Percentiles rank a stretch among this genome's conserved stretches.
These are phyloP conservation scores for Leccinum disarticulatum DNA, from an alignment of 768 basidiomycete genomes.

Conservation along the genomic window DNA sequence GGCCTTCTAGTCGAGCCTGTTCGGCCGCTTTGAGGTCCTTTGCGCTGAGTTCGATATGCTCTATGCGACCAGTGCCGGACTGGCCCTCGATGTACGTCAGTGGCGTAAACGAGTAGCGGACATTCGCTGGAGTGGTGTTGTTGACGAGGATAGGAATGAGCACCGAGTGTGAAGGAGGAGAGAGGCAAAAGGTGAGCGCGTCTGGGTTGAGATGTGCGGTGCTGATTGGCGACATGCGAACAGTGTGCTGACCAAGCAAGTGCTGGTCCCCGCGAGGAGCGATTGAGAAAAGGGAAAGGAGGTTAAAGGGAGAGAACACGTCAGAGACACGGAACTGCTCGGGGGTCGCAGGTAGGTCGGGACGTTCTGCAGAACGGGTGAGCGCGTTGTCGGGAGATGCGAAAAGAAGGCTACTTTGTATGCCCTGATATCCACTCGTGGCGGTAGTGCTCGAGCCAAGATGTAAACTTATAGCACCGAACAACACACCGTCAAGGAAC, in stretches of 20 bases:
- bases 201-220: constrained; percentile 88
- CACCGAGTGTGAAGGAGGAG: constrained; percentile 50
- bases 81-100: constrained; percentile 49
- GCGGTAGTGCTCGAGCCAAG: constrained; percentile 30
- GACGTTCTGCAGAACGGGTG: constrained; percentile 27
- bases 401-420: constrained; percentile 33
- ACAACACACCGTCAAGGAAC: constrained; percentile 67
- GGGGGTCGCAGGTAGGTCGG: constrained; percentile 42
- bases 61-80: constrained; percentile 44
- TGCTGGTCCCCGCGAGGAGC: constrained; percentile 49
- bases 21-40: constrained; percentile 72
- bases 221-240: constrained; percentile 90
- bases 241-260: constrained; percentile 84
- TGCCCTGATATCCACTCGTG: constrained; percentile 18
- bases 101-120: constrained; percentile 74
- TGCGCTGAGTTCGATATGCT: constrained; percentile 53
- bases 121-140: constrained; percentile 72
- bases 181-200: constrained; percentile 70
- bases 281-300: constrained; percentile 43
- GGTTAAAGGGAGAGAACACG: constrained; percentile 50
- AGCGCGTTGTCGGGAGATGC: neutral
- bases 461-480: constrained; percentile 69
- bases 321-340: constrained; percentile 49
- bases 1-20: constrained; percentile 50
- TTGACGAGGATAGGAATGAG: constrained; percentile 86